A percentile compares a stretch with the other conserved stretches of the same genome.
Evolutionary conservation across 192 early-diverging fungal species (phyloP).

Genomic region (Powellomyces hirtus): DNA sequence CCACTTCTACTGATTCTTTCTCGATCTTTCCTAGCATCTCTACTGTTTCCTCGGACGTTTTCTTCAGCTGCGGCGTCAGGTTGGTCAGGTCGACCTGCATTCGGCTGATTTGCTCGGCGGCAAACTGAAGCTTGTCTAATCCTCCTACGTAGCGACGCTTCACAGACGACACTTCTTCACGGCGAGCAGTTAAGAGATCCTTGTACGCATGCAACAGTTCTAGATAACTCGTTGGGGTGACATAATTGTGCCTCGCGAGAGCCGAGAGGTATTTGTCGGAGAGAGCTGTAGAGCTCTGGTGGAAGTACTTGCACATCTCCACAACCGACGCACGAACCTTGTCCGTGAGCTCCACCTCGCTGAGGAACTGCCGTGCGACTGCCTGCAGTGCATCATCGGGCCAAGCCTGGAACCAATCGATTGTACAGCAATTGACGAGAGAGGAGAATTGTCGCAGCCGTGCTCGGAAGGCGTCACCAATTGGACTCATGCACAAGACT

Average conservation of each 20-base stretch:
- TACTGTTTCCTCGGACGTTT: slow-evolving; percentile 61
- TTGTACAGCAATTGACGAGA: slow-evolving; percentile 65
- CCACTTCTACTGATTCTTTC: slow-evolving; percentile 60
- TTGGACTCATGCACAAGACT: slow-evolving; percentile 63
- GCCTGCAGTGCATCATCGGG: slow-evolving; percentile 64
- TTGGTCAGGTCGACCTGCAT: slow-evolving; percentile 59
- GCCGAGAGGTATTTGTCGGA: slow-evolving; percentile 49
- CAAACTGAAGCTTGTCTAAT: slow-evolving; percentile 58
- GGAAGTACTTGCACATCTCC: slow-evolving; percentile 54
- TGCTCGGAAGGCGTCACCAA: slow-evolving; percentile 61
- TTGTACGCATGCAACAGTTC: slow-evolving; percentile 58
- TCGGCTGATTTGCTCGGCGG: slow-evolving; percentile 54
- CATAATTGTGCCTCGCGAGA: slow-evolving; percentile 58
- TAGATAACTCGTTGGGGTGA: slow-evolving; percentile 60
- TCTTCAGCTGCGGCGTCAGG: slow-evolving; percentile 56
- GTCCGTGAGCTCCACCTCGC: slow-evolving; percentile 47
- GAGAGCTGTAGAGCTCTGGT: slow-evolving; percentile 51
- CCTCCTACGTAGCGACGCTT: slow-evolving; percentile 53
- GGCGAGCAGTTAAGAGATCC: slow-evolving; percentile 41
- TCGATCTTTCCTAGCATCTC: slow-evolving; percentile 60
- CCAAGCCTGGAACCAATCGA: slow-evolving; percentile 69
- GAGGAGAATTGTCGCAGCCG: slow-evolving; percentile 59
- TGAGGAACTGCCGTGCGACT: slow-evolving; percentile 58
- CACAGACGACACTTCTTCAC: slow-evolving; percentile 50
- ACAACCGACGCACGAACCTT: slow-evolving; percentile 36